Evolutionary conservation across 2,329 filamentous ascomycete species (phyloP), one percentile per base, ranked within the genome.

Genomic region (Blastomyces parvus): DNA sequence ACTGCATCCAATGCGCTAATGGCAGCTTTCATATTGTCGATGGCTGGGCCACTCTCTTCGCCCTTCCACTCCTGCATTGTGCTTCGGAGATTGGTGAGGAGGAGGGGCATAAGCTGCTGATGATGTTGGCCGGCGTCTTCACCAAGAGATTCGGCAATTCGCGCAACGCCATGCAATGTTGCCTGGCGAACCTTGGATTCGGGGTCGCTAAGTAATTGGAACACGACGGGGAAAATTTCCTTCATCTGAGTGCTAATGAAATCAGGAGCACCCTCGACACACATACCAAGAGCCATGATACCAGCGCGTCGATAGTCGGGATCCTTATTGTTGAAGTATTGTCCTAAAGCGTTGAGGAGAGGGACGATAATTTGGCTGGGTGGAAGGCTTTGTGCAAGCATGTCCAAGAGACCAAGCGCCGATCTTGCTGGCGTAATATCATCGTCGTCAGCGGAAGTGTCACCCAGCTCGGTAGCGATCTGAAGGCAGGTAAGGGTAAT

Each of bases 301-400:
- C 90, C 92, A 62, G 93, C 92, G 77, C 93, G 89, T 65, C 93
- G 88, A 79, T 89, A 88, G 70, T 90, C 87, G 44, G 91, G 84
- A 71, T 95, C 84, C 64, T 83, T 78, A 72, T 86, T 87, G 69
- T 84, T 84, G 69, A 93, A 90, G 73, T 94, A 97, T 69, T 85
- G 84, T 46, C 90, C 88, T 68, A 97, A 88, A 61, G 90, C 86
- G 69, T 96, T 89, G 40, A 99, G 86, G 1, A 99, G 84, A 57
- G 94, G 93, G 27, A 97, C 91, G 63, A 97, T 88, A 46, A 97
- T 93, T 78, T 97, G 93, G 72, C 90, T 92, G 1, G 94, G 92
- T 61, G 94, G 93, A 13, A 99, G 82, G 74, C 90, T 91, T 71
- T 87, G 90, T 63, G 93, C 88, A 65, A 97, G 86, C 72, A 94